Conservation (phyloP, 1,139 yeast genomes). For the Blastobotrys proliferans region DNA sequence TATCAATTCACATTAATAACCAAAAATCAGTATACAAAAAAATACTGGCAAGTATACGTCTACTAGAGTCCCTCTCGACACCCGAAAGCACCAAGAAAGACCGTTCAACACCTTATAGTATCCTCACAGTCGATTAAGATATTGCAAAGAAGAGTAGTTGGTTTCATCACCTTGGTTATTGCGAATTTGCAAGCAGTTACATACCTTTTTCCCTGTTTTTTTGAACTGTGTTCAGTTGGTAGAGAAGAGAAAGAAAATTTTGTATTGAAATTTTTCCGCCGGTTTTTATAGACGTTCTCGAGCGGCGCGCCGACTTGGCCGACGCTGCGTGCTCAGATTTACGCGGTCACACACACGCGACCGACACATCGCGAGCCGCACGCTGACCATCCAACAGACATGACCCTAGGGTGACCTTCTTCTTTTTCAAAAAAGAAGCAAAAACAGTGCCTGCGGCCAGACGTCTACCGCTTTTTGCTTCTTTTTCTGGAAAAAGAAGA, state of each 20-base stretch:
- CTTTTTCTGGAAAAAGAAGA: no score
- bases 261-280: neutral
- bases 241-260: constrained; percentile 4
- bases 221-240: neutral
- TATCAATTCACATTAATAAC: constrained; percentile 10
- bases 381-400: no score
- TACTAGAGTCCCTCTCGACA: constrained; percentile 24
- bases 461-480: no score
- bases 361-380: no score
- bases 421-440: no score
- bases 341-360: no score
- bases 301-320: neutral
- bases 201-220: neutral
- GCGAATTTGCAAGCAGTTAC: no score
- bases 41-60: constrained; percentile 87
- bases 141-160: constrained; percentile 61
- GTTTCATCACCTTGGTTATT: constrained; percentile 33
- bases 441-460: no score
- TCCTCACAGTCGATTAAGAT: constrained; percentile 83
- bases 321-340: constrained; percentile 5
- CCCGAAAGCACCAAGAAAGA: constrained; percentile 22
- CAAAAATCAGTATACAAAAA: constrained; percentile 55
- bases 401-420: no score
- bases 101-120: constrained; percentile 59
- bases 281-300: neutral